Conservation (phyloP, 2,329 filamentous ascomycete genomes). For the Cryphonectria japonica region DNA sequence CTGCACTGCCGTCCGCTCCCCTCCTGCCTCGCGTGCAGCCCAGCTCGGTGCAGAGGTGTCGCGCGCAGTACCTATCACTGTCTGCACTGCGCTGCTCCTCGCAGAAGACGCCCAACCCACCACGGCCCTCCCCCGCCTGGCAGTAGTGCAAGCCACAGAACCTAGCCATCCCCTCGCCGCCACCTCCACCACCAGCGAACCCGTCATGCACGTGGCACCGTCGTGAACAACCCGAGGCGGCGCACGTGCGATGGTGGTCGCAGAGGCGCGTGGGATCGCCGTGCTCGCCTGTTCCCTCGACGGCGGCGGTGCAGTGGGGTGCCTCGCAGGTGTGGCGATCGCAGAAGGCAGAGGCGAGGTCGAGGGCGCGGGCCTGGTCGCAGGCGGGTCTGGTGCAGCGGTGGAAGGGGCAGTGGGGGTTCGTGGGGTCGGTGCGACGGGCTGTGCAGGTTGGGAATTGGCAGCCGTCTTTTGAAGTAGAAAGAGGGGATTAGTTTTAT, state of each 20-base stretch:
- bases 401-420: slow-evolving; percentile 27
- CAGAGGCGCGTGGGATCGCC: slow-evolving; percentile 25
- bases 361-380: slow-evolving; percentile 15
- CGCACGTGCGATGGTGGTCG: slow-evolving; percentile 28
- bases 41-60: slow-evolving; percentile 21
- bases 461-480: slow-evolving; percentile 30
- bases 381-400: slow-evolving; percentile 28
- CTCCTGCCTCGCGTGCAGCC: slow-evolving; percentile 8
- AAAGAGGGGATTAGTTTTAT: background rate
- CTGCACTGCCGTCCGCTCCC: slow-evolving; percentile 4
- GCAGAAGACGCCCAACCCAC: slow-evolving; percentile 15
- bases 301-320: slow-evolving; percentile 23
- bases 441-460: slow-evolving; percentile 28
- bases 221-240: slow-evolving; percentile 21
- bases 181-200: slow-evolving; percentile 6
- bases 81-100: background rate
- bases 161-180: slow-evolving; percentile 7
- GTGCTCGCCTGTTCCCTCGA: slow-evolving; percentile 18
- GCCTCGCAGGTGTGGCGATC: slow-evolving; percentile 31
- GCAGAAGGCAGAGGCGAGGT: slow-evolving; percentile 26
- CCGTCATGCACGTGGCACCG: slow-evolving; percentile 23
- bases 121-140: background rate
- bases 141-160: slow-evolving; percentile 31
- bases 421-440: slow-evolving; percentile 8
- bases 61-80: slow-evolving; percentile 12